Evolutionary conservation across 768 basidiomycete genomes (phyloP), one percentile per base, ranked within the genome.

Genomic region (Hysterangium stoloniferum): DNA sequence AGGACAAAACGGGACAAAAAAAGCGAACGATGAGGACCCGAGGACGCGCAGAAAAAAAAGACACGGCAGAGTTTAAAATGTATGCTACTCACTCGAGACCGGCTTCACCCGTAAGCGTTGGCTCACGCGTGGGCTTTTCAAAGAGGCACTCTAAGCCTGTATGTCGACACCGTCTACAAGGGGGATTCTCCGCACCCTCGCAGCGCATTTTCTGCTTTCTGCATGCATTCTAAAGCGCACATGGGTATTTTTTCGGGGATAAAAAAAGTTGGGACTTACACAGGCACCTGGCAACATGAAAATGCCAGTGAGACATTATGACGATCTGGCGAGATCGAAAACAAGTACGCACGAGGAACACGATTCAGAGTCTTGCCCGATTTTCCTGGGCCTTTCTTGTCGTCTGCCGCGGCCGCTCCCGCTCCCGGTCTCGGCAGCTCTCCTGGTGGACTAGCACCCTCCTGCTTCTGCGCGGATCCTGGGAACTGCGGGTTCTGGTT

Each of bases 201-300:
- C 93, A 97, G 58, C 92, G 76, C 94, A 96, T 96, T 71, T 96
- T 96, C 73, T 94, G 92, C 61, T 91, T 88, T 58, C 93, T 75
- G 66, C 93, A 95, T 15, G 91, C 88, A 80, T 94, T 94, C 90
- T 93, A 63, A 35, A 35, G 46, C 36, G 37, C 57, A 58, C 20
- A 53, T 49, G 47, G n/a, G n/a, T n/a, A n/a, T n/a, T n/a, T n/a
- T n/a, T n/a, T 6, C 44, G 45, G 52, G 48, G 13, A 51, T 31
- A 28, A 38, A 41, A 32, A 53, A 41, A 25, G 52, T n/a, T 9
- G 51, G 46, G 25, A 72, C 79, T 66, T 66, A 91, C 88, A 60
- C 88, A 91, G 50, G 88, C 88, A 62, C 88, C 88, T 91, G 60
- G 19, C n/a, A n/a, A n/a, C n/a, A 60, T 40, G 51, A 52, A 49